Evolutionary conservation across 352 stramenopile genomes (phyloP).

Genomic region (Blastocystis sp.): DNA sequence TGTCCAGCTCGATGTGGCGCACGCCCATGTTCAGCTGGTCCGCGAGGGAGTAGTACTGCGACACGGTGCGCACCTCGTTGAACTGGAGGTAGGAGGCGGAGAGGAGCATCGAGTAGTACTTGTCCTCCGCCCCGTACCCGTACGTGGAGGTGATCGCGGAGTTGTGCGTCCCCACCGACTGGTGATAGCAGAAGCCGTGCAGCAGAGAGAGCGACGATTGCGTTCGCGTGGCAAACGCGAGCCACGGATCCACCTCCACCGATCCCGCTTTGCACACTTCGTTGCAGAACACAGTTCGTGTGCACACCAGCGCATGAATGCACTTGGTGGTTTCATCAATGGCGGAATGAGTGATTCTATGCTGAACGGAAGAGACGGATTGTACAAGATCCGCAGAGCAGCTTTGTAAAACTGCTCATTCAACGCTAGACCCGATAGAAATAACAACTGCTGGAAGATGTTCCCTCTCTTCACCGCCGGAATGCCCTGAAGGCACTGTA

Average conservation of each 20-base stretch:
- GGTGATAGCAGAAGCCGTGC: constrained; percentile 77
- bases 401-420: constrained; percentile 46
- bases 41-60: constrained; percentile 77
- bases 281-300: constrained; percentile 29
- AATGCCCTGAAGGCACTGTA: neutral
- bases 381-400: constrained; percentile 20
- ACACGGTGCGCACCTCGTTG: constrained; percentile 47
- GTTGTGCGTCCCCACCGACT: constrained; percentile 79
- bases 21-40: constrained; percentile 80
- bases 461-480: constrained; percentile 23
- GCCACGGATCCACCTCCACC: constrained; percentile 16
- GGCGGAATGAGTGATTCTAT: constrained; percentile 17
- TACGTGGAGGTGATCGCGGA: constrained; percentile 75
- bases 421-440: constrained; percentile 34
- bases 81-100: constrained; percentile 62
- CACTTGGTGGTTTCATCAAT: constrained; percentile 5
- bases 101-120: constrained; percentile 35
- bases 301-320: constrained; percentile 27
- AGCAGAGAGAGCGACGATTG: constrained; percentile 40
- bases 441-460: constrained; percentile 59
- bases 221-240: constrained; percentile 21
- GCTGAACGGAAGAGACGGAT: neutral
- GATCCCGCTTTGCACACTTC: constrained; percentile 21
- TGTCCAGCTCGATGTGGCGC: constrained; percentile 80
- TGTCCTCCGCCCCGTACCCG: constrained; percentile 53